phyloP scores from a whole-genome alignment of 768 basidiomycete species.

The Tylopilus cervinicoccineus region DNA sequence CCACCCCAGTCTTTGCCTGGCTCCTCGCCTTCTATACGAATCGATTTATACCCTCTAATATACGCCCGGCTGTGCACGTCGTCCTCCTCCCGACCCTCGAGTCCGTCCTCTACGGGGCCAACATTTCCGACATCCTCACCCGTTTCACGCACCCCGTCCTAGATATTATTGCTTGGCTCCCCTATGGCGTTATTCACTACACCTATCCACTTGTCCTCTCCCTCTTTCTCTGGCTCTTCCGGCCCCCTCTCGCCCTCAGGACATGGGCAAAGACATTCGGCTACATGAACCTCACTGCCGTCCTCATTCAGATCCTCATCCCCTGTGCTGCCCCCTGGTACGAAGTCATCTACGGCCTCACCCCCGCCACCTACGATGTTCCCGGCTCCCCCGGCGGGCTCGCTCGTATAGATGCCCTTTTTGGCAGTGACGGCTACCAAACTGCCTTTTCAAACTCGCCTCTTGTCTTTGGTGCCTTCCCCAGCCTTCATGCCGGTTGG shows the following conservation, averaged over 20 bases:
- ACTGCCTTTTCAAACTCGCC: slow-evolving; percentile 82
- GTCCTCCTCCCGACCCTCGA: slow-evolving; percentile 93
- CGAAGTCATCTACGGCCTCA: slow-evolving; percentile 93
- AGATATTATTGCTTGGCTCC: slow-evolving; percentile 93
- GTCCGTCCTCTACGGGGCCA: slow-evolving; percentile 92
- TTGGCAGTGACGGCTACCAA: slow-evolving; percentile 74
- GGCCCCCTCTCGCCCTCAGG: slow-evolving; percentile 72
- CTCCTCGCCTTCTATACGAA: slow-evolving; percentile 84
- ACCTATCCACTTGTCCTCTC: slow-evolving; percentile 83
- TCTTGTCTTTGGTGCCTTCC: slow-evolving; percentile 95
- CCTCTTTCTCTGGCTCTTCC: slow-evolving; percentile 85
- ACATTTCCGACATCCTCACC: slow-evolving; percentile 95
- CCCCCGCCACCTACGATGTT: slow-evolving; percentile 90
- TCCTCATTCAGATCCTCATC: slow-evolving; percentile 81
- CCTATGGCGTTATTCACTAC: slow-evolving; percentile 96
- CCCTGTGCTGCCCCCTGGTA: slow-evolving; percentile 98
- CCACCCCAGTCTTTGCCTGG: slow-evolving; percentile 83
- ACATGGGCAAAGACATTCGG: slow-evolving; percentile 88
- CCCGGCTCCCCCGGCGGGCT: slow-evolving; percentile 92
- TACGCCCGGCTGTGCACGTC: slow-evolving; percentile 84
- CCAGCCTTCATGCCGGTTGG: slow-evolving; percentile 85
- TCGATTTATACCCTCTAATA: slow-evolving; percentile 72
- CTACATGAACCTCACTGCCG: slow-evolving; percentile 88
- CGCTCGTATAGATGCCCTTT: slow-evolving; percentile 85
- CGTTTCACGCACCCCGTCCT: slow-evolving; percentile 89